Evolutionary conservation across 1,139 yeast species (phyloP).

Genomic region (Meyerozyma guilliermondii): DNA sequence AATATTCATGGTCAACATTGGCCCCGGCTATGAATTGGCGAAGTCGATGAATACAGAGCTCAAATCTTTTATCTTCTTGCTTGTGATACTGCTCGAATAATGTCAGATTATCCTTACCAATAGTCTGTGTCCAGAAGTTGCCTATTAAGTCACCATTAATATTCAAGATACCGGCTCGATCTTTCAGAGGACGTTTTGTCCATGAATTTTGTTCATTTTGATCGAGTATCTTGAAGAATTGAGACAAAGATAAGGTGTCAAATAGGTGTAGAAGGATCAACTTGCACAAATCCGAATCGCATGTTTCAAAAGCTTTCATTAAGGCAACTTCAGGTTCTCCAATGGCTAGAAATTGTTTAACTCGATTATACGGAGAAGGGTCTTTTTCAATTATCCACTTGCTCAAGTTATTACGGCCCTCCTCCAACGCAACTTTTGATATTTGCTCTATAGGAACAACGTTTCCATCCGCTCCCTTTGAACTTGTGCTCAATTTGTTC

Average conservation of each 20-base stretch:
- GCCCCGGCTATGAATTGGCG: constrained; percentile 10
- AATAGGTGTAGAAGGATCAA: constrained; percentile 54
- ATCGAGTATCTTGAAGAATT: constrained; percentile 36
- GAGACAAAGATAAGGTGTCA: constrained; percentile 30
- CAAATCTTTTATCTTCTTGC: constrained; percentile 29
- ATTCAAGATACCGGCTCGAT: constrained; percentile 14
- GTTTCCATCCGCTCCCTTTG: constrained; percentile 13
- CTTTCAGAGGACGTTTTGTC: constrained; percentile 1
- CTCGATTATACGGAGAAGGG: constrained; percentile 57
- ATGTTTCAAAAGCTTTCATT: constrained; percentile 60
- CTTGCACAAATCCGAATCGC: constrained; percentile 59
- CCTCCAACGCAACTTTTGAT: constrained; percentile 70
- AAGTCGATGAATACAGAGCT: constrained; percentile 19
- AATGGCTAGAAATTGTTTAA: constrained; percentile 61
- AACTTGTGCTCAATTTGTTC: constrained; percentile 30
- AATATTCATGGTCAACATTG: constrained; percentile 13
- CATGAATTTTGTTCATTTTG: constrained; percentile 29
- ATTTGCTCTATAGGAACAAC: constrained; percentile 58
- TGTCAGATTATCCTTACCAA: constrained; percentile 21
- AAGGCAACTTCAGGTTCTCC: constrained; percentile 73
- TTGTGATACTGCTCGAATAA: constrained; percentile 26
- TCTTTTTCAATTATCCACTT: constrained; percentile 64
- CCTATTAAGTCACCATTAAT: constrained; percentile 40
- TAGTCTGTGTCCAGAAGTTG: constrained; percentile 33
- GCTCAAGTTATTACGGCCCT: constrained; percentile 72